Evolutionary conservation across 768 basidiomycete genomes (phyloP).

Genomic region (Lactarius pseudohatsudake): DNA sequence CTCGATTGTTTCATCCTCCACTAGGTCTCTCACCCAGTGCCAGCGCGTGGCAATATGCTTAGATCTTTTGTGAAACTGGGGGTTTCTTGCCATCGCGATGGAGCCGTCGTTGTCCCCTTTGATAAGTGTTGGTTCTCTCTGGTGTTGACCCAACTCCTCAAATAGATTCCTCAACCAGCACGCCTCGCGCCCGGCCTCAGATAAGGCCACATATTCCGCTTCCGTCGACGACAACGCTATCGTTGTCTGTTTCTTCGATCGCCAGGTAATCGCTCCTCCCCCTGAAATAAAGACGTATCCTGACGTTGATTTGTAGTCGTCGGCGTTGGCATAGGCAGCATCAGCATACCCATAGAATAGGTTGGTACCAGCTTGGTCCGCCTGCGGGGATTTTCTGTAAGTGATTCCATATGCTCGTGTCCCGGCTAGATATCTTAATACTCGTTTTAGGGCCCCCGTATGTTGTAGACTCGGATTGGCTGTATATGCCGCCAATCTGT

Average conservation of each 20-base stretch:
- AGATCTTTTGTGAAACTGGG: too few relatives aligned
- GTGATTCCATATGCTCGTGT: not conserved
- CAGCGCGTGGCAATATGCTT: not conserved
- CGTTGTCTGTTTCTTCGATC: not conserved
- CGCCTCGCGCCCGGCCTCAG: not conserved
- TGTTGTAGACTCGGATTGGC: not conserved
- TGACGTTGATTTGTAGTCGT: not conserved
- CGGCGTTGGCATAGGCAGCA: not conserved
- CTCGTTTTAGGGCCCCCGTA: not conserved
- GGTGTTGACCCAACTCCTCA: not conserved
- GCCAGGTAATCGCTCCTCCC: not conserved
- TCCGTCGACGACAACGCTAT: not conserved
- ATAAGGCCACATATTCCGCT: not conserved
- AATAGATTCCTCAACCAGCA: not conserved
- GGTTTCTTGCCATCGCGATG: too few relatives aligned
- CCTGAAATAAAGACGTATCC: not conserved
- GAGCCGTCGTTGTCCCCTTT: too few relatives aligned
- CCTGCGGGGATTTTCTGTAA: not conserved
- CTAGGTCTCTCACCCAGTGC: not conserved
- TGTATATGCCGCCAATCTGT: not conserved
- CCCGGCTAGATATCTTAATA: not conserved
- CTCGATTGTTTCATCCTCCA: not conserved
- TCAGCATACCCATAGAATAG: not conserved
- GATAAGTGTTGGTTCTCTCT: too few relatives aligned
- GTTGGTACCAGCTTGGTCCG: too few relatives aligned